Conservation (phyloP, 331 rosid species). For the Acacia concinna region DNA sequence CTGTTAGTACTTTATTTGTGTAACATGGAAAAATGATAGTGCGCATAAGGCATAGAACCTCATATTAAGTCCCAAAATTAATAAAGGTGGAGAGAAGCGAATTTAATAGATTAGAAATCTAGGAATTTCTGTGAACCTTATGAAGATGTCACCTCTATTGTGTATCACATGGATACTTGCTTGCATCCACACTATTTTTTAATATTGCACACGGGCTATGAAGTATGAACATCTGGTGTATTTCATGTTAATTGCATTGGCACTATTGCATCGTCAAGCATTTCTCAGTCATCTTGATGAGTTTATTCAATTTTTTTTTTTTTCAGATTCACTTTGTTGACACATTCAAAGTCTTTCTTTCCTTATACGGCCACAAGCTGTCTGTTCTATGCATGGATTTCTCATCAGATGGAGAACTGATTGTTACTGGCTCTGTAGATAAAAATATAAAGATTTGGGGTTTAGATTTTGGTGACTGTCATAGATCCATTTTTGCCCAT, state of each 20-base stretch:
- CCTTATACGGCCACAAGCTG: slow-evolving; percentile 90
- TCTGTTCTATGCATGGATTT: slow-evolving; percentile 96
- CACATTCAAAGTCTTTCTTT: slow-evolving; percentile 72
- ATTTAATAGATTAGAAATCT: neutral
- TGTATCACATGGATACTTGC: neutral
- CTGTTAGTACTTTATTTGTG: neutral
- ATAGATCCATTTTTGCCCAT: slow-evolving; percentile 90
- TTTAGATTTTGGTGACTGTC: slow-evolving; percentile 96
- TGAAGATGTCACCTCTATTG: neutral
- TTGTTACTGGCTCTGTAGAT: slow-evolving; percentile 94
- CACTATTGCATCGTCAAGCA: neutral
- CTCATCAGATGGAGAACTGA: slow-evolving; percentile 89
- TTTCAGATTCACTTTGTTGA: slow-evolving; percentile 80
- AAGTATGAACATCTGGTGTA: too few species aligned
- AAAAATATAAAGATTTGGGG: slow-evolving; percentile 98
- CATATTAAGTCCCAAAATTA: neutral
- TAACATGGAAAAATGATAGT: neutral
- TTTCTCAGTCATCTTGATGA: slow-evolving; percentile 19
- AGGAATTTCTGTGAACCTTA: neutral
- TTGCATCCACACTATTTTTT: neutral
- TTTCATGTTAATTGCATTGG: neutral
- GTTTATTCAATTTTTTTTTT: slow-evolving; percentile 16
- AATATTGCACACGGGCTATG: too few species aligned
- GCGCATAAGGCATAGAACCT: neutral
- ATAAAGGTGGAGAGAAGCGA: neutral